phyloP scores from a whole-genome alignment of 345 rosid species.

The Gynandropsis gynandra region DNA sequence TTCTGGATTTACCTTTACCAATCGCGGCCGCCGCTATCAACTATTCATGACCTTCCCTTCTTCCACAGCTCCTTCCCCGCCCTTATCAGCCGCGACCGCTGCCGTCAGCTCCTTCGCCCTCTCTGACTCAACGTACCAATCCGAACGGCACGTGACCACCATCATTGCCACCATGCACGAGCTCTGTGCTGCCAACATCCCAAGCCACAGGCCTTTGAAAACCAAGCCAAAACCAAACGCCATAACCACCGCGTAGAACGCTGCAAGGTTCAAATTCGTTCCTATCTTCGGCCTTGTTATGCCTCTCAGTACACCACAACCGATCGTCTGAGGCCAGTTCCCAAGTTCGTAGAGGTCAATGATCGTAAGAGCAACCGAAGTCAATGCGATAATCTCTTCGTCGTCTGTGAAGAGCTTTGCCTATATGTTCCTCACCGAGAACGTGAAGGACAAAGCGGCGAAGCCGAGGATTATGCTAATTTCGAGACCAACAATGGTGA shows the following conservation, averaged over 20 bases:
- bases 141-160: constrained; percentile 42
- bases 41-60: background rate
- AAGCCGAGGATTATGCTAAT: constrained; percentile 51
- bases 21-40: no score
- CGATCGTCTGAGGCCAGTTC: constrained; percentile 74
- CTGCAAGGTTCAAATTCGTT: constrained; percentile 61
- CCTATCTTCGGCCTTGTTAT: constrained; percentile 69
- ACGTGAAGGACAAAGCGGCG: constrained; percentile 38
- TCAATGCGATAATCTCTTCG: constrained; percentile 42
- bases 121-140: constrained; percentile 51
- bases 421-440: constrained; percentile 48
- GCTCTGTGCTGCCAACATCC: constrained; percentile 61
- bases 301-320: constrained; percentile 70
- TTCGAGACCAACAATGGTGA: constrained; percentile 46
- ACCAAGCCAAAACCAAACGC: constrained; percentile 44
- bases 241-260: constrained; percentile 56
- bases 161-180: constrained; percentile 58
- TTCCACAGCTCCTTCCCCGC: background rate
- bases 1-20: no score
- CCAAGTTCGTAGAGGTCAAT: constrained; percentile 69
- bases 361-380: constrained; percentile 45
- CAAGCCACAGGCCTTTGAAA: constrained; percentile 65
- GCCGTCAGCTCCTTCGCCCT: constrained; percentile 52
- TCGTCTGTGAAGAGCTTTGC: constrained; percentile 62
- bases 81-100: no score